Percentiles rank a stretch among this genome's conserved stretches.
Evolutionary conservation across 768 basidiomycete species (phyloP).

Genomic region (Lentinula boryana): DNA sequence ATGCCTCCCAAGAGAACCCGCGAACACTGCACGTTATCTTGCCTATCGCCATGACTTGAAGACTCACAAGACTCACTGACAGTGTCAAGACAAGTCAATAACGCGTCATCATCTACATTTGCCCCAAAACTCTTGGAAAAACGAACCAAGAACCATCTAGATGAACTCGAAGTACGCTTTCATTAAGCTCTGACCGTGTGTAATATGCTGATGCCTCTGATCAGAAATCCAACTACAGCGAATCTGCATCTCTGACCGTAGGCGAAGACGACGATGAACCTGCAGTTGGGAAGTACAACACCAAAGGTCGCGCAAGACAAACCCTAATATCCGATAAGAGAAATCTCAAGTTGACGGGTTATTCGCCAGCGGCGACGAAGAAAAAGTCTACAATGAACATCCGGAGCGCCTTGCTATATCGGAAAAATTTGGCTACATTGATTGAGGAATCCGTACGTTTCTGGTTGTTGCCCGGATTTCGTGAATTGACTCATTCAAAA

Average conservation of each 20-base stretch:
- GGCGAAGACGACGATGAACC: conserved; percentile 43
- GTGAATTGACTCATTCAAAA: conserved; percentile 17
- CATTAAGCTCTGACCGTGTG: background rate
- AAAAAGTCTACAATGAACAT: conserved; percentile 82
- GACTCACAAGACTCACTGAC: background rate
- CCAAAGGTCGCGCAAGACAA: conserved; percentile 68
- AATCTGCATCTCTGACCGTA: conserved; percentile 39
- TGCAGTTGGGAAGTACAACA: conserved; percentile 29
- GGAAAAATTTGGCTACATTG: conserved; percentile 68
- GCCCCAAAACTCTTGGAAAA: conserved; percentile 67
- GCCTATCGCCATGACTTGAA: background rate
- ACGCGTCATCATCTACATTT: conserved; percentile 33
- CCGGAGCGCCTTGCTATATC: conserved; percentile 74
- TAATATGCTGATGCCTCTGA: no score
- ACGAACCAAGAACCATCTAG: conserved; percentile 71
- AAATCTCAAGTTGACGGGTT: conserved; percentile 42
- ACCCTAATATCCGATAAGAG: conserved; percentile 72
- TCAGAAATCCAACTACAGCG: conserved; percentile 64
- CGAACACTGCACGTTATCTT: background rate
- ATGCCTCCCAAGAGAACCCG: conserved; percentile 7
- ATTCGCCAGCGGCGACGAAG: conserved; percentile 47
- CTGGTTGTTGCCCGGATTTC: background rate
- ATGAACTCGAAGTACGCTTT: conserved; percentile 69
- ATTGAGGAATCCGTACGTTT: conserved; percentile 74
- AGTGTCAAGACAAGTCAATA: conserved; percentile 49